Conservation (phyloP, 176 grass and related monocot genomes). For the Luzula sylvatica region DNA sequence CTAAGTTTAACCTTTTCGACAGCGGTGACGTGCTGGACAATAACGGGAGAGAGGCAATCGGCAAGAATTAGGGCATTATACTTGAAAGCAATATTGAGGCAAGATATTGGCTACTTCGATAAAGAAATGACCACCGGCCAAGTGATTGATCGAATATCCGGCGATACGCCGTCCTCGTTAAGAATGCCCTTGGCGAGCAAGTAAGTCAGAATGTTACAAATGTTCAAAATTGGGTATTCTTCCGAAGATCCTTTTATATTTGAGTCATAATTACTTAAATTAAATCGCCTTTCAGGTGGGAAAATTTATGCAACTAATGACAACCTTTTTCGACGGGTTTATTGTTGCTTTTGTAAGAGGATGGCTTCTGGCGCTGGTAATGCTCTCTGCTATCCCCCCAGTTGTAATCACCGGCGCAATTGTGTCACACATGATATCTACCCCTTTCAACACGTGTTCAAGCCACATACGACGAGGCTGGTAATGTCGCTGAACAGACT, state of each 20-base stretch:
- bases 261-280: not conserved
- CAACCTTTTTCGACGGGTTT: conserved; percentile 71
- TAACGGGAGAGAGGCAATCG: conserved; percentile 35
- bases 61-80: conserved; percentile 31
- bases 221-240: too few species aligned
- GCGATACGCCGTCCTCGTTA: conserved; percentile 31
- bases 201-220: not conserved
- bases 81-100: conserved; percentile 28
- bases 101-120: conserved; percentile 42
- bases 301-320: conserved; percentile 50
- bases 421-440: conserved; percentile 37
- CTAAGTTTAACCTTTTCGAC: not conserved
- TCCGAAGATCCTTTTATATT: too few species aligned
- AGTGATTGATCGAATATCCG: conserved; percentile 29
- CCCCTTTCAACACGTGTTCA: conserved; percentile 41
- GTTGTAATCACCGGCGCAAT: conserved; percentile 25
- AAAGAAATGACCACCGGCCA: conserved; percentile 33
- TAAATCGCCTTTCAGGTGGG: conserved; percentile 41
- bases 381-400: conserved; percentile 60
- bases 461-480: too few species aligned
- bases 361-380: conserved; percentile 76
- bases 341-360: conserved; percentile 67
- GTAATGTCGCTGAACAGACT: too few species aligned
- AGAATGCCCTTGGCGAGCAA: conserved; percentile 31
- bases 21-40: conserved; percentile 42